Base-by-base conservation (phyloP, 2,329 filamentous ascomycete species). In the Didymella lethalis region DNA sequence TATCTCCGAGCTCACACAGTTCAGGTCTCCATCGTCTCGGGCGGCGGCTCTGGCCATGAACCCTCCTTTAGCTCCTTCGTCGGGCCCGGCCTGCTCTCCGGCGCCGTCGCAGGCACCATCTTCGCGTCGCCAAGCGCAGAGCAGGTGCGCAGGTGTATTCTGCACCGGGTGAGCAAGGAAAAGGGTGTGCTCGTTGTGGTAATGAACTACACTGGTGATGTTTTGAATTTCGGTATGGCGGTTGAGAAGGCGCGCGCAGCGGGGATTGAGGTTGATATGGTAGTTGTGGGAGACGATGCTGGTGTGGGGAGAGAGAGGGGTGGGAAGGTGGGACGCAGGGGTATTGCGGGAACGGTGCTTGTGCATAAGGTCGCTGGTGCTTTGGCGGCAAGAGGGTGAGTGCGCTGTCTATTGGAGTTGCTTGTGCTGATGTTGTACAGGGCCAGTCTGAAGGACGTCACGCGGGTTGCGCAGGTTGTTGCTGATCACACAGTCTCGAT, bases 281-380 rank as follows among this genome's bases (percentile, higher is more conserved):
- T 96, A 10, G 90, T 96, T 8, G 92, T 97, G 7, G 92, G 89
- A 6, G 94, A 98, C 71, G 94, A 98, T 77, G 93, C 93, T 3
- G 93, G 93, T 43, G 93, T 98, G 45, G 93, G 93, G 1, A 83
- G 92, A 58, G 83, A 81, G 51, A 89, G 89, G 74, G 89, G 90
- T 11, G 93, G 94, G n/a, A 97, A 97, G 75, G 94, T 97, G 16
- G 94, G 94, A 1, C 83, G 94, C 50, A 85, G 94, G 72, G 94
- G 94, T 52, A 95, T 98, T 75, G 93, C 92, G 3, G 94, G 94
- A 31, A 96, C 93, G 6, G 91, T 96, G 38, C 81, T 97, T 25
- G 91, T 97, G n/a, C 85, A 93, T 68, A 97, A 98, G 84, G 90
- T 96, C 71, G 85, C 89, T 14, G 93, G 94, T 10, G 94, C 93